Evolutionary conservation across 2,329 filamentous ascomycete species (phyloP), one percentile per base, ranked within the genome.

Genomic region (Xylariaceae sp.): DNA sequence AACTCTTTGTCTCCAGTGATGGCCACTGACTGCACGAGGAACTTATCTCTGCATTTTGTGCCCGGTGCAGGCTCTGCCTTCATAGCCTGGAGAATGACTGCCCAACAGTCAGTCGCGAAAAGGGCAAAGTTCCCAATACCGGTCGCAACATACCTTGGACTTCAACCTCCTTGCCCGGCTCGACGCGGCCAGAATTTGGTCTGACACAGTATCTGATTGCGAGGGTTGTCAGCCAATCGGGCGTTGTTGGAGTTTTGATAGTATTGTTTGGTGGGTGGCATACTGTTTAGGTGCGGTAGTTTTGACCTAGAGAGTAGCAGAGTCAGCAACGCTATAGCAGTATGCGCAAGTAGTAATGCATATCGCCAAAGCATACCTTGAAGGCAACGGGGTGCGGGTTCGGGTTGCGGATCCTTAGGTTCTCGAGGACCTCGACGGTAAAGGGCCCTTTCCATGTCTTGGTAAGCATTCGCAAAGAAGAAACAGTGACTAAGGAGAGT

Each of bases 271-370:
- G 22, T 44, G 53, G 53, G 58, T 49, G 55, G 71, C 87, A 66
- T 88, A 99, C 92, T 97, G 94, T 75, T 97, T 97, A 32, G 94
- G 94, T 44, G 94, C 94, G 56, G 94, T 99, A 43, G 94, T 99
- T 84, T 99, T 99, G 72, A 99, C 94, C 90, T 96, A 62, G 39
- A 18, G 39, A 30, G 41, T 47, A 58, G 63, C 44, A 36, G 12
- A 61, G 57, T 40, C 22, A 27, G 22, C 22, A 27, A 27, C 22
- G 7, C 4, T 27, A 7, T 4, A 4, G 22, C 22, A 27, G 22
- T 27, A 27, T 27, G 4, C 22, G 22, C 22, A 27, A 27, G 22
- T 27, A 27, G 7, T 27, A 7, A 27, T 27, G 22, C 22, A 27
- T 4, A 4, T 4, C 22, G 22, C 22, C 22, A 27, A 27, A 42